Evolutionary conservation across 257 asterid genomes (phyloP).

Genomic region (Vinca minor): DNA sequence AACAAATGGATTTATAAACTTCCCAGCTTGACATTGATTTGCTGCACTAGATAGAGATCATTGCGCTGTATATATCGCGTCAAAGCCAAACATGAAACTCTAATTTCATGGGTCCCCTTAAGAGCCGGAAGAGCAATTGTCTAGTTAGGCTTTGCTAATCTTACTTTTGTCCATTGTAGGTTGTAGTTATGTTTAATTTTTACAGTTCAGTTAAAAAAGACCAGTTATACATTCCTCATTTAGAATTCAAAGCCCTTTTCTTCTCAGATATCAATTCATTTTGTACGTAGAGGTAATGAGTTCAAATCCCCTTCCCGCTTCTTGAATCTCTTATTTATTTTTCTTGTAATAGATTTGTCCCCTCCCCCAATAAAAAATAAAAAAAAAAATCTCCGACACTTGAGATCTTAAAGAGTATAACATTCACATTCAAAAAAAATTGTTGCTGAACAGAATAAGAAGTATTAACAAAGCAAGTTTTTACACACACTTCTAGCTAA

Average conservation of each 20-base stretch:
- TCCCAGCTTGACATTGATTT: constrained; percentile 36
- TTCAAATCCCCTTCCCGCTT: no score
- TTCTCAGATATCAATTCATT: not conserved
- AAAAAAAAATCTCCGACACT: no score
- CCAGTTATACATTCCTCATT: constrained; percentile 11
- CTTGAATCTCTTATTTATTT: no score
- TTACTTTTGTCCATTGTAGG: constrained; percentile 9
- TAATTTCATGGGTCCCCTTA: constrained; percentile 18
- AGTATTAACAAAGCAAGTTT: no score
- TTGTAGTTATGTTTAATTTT: constrained; percentile 8
- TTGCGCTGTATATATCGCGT: constrained; percentile 21
- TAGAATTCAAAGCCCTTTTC: not conserved
- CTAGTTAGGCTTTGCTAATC: constrained; percentile 9
- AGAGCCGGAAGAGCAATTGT: not conserved
- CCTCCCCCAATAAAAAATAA: no score
- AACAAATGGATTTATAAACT: constrained; percentile 29
- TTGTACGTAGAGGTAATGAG: no score
- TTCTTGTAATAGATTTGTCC: no score
- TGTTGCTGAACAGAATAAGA: no score
- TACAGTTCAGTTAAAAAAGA: constrained; percentile 16
- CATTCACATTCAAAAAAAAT: no score
- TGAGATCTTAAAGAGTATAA: no score
- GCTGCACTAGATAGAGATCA: constrained; percentile 28
- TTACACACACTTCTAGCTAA: not conserved
- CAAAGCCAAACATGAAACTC: constrained; percentile 12